Evolutionary conservation across 768 basidiomycete species (phyloP), one percentile per base, ranked within the genome.

Genomic region (Boletus tylopilopsis): DNA sequence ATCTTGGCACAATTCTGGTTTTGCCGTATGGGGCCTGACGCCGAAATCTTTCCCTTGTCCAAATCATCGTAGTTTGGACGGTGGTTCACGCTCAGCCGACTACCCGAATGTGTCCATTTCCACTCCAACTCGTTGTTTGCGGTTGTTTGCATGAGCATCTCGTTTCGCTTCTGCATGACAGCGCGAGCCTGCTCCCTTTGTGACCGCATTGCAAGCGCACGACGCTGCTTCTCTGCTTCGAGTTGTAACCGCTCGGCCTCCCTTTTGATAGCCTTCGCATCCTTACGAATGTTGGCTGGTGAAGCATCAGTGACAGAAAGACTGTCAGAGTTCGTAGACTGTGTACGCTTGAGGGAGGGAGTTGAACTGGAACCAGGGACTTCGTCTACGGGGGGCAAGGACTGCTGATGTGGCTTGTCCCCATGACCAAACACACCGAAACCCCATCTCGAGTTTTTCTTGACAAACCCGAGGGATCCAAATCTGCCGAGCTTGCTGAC

Each of bases 141-240:
- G 25, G 73, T 68, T 16, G 64, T 76, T 57, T 82, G 77, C 62
- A 80, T 80, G 59, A 88, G 73, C 68, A 91, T 76, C 56, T 85
- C 82, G 51, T 80, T 84, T 55, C 90, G 86, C 73, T 94, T 95
- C 61, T 85, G 80, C 84, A 94, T 87, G 68, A 95, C 93, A 37
- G 90, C 91, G 47, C 93, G 81, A 16, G 93, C 90, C 68, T 93
- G 87, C 60, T 96, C 94, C 59, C 84, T 81, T 53, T 90, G 83
- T 62, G 74, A 83, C 59, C 81, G 82, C 66, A 85, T 81, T 16
- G 78, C 81, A 54, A 88, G 75, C 48, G 82, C 82, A 55, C 91
- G 88, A 54, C 86, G 84, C 58, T 90, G 87, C 61, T 85, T 81
- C 74, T 94, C 90, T 18, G 88, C 87, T 68, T 94, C 91, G 51